Evolutionary conservation across 306 rosid genomes (phyloP).

Genomic region (Pyrus pyrifolia): DNA sequence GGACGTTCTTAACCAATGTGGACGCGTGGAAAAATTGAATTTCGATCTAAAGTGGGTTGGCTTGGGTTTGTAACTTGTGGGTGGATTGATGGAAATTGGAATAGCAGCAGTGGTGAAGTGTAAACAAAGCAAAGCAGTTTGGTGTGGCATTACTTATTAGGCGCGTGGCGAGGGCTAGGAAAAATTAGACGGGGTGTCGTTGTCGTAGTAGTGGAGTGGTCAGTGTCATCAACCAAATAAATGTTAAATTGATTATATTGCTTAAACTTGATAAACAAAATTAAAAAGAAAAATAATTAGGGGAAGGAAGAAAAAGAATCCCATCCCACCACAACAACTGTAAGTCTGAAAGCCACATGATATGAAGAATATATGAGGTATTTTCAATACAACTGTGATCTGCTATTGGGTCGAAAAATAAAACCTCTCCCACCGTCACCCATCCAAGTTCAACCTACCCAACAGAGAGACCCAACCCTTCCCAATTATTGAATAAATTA

Average conservation of each 20-base stretch:
- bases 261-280: not conserved
- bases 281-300: not conserved
- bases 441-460: not conserved
- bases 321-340: not conserved
- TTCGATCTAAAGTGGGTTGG: not conserved
- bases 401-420: too few relatives aligned
- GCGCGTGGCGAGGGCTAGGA: not conserved
- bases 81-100: not conserved
- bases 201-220: slow-evolving; percentile 31
- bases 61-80: not conserved
- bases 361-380: not conserved
- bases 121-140: not conserved
- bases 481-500: not conserved
- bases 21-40: not conserved
- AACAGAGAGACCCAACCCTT: not conserved
- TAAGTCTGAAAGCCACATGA: not conserved
- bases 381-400: not conserved
- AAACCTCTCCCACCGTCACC: not conserved
- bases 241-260: not conserved
- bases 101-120: not conserved
- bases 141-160: not conserved
- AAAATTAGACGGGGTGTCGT: slow-evolving; percentile 35
- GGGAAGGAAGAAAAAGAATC: not conserved
- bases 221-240: slow-evolving; percentile 41
- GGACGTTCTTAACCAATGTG: not conserved